Evolutionary conservation across 1,284 basidiomycete genomes (phyloP).

Genomic region (Leccinum angustisporum): DNA sequence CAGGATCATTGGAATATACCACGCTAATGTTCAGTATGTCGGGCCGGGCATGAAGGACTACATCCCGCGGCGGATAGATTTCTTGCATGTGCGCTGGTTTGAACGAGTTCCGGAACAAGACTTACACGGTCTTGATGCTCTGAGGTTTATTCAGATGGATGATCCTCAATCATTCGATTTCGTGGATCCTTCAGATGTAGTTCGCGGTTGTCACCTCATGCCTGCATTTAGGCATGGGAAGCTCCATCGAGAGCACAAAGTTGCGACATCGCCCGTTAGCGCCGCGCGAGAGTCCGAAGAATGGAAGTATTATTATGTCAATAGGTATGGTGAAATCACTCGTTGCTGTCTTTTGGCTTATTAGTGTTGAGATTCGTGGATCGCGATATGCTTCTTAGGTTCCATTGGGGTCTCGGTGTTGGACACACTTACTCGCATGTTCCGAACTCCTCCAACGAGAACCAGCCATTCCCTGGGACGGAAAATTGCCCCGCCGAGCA

Average conservation of each 20-base stretch:
- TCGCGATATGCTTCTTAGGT: constrained; percentile 9
- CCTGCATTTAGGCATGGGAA: neutral
- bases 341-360: neutral
- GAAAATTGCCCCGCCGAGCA: neutral
- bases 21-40: neutral
- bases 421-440: neutral
- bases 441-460: neutral
- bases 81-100: neutral
- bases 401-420: constrained; percentile 7
- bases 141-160: neutral
- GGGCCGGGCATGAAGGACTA: neutral
- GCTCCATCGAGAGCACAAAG: neutral
- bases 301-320: neutral
- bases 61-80: neutral
- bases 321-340: neutral
- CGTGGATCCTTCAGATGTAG: neutral
- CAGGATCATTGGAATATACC: neutral
- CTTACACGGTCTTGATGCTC: neutral
- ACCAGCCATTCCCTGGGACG: neutral
- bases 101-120: neutral
- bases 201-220: neutral
- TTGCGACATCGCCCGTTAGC: too few relatives aligned
- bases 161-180: neutral
- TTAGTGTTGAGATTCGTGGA: constrained; percentile 8
- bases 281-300: neutral